Evolutionary conservation across 805 yeast species (phyloP), one percentile per base, ranked within the genome.

Genomic region (Vanderwaltozyma polyspora): DNA sequence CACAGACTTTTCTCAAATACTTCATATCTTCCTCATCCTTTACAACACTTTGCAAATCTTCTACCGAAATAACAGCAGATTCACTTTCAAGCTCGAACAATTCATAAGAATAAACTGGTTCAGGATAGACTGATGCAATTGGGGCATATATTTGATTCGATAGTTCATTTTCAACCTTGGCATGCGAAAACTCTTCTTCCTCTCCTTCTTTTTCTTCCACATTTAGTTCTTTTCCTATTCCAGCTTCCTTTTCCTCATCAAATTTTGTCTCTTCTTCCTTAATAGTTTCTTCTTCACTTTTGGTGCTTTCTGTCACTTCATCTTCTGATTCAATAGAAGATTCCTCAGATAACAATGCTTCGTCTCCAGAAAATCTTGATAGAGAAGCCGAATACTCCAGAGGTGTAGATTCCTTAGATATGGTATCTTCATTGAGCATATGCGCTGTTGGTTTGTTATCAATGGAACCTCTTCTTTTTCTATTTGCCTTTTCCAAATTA

Each of bases 21-120:
- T 49, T 52, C 31, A 76, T 59, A 54, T 86, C 96, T 52, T 87
- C 95, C 1, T 72, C 74, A 49, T 86, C 95, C 45, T 72, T 74
- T 5, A 86, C 57, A 3, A 74, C 37, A 2, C 55, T 49, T 41
- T 78, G 80, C 3, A 83, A 42, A 14, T 63, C 63, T 5, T 59
- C 62, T 16, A 85, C 46, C 29, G 42, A 39, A 5, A 51, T 12
- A n/a, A 19, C 17, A 3, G 22, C 21, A 1, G 28, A 15, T 3
- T 23, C 12, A 9, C 13, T 25, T 12, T 39, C 38, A 31, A 29
- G 23, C 10, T 32, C 28, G 10, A 33, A 26, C 9, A 41, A 23
- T 25, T 57, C 58, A 29, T 65, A 69, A 11, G 67, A 68, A 37
- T 63, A 74, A 2, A 79, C 85, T 0, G 85, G 68, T 11, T 51